Evolutionary conservation across 495 filamentous ascomycete genomes (phyloP).

Genomic region (Penicillium roqueforti): DNA sequence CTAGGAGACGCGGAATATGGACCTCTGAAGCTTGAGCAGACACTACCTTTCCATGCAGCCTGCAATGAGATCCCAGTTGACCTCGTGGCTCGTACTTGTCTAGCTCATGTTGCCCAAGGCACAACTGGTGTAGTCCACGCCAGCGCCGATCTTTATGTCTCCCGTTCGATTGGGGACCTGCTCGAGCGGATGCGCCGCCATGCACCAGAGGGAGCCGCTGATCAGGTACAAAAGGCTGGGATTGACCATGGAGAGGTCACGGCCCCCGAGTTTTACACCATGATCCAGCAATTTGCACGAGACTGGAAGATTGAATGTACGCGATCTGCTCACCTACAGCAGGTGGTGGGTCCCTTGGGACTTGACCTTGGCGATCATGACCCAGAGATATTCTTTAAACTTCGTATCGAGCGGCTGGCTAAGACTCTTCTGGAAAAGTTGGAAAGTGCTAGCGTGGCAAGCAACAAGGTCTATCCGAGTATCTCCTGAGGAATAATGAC

Average conservation of each 20-base stretch:
- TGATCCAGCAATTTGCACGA: conserved; percentile 4
- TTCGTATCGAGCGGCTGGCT: not conserved
- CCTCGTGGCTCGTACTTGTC: conserved; percentile 11
- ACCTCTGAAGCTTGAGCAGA: not conserved
- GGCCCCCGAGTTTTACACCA: not conserved
- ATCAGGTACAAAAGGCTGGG: not conserved
- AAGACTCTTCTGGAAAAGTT: not conserved
- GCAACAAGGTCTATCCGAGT: not conserved
- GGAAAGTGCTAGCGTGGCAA: not conserved
- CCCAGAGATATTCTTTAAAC: not conserved
- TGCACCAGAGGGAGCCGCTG: not conserved
- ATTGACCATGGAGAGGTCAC: not conserved
- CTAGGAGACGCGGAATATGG: not conserved
- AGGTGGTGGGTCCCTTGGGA: not conserved
- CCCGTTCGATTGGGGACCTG: not conserved
- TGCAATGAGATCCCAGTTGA: conserved; percentile 21
- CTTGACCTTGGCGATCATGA: not conserved
- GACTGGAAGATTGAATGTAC: conserved; percentile 5
- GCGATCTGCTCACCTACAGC: not conserved
- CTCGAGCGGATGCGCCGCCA: not conserved
- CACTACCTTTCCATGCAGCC: not conserved
- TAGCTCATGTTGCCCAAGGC: conserved; percentile 11
- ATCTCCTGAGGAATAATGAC: not conserved
- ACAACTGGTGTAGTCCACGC: conserved; percentile 17
- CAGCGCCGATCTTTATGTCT: conserved; percentile 4